These are phyloP conservation scores for Fraxinus americana DNA, from an alignment of 257 asterid species.

Conservation along the genomic window DNA sequence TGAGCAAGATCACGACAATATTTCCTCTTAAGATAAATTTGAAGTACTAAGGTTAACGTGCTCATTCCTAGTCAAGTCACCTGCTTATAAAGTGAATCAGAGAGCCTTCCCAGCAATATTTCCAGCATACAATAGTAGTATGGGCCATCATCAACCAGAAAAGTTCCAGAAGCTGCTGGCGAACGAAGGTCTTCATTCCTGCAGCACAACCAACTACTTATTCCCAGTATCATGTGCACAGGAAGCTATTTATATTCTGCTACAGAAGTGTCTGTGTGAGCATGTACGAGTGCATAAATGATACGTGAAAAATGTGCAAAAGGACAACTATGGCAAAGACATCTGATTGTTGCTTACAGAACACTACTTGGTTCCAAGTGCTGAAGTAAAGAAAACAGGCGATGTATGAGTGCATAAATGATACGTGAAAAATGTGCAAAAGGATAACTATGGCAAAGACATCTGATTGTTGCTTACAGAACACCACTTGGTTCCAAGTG, in stretches of 20 bases:
- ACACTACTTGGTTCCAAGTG: slow-evolving; percentile 92
- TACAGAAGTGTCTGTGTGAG: slow-evolving; percentile 17
- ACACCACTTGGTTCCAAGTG: slow-evolving; percentile 92
- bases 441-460: slow-evolving; percentile 12
- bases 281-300: slow-evolving; percentile 13
- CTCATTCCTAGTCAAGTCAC: slow-evolving; percentile 40
- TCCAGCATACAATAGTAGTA: slow-evolving; percentile 95
- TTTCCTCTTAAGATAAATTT: slow-evolving; percentile 10
- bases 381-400: slow-evolving; percentile 75
- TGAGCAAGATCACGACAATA: slow-evolving; percentile 28
- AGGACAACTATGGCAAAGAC: slow-evolving; percentile 13
- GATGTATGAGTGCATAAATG: slow-evolving; percentile 12
- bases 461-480: slow-evolving; percentile 63
- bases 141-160: slow-evolving; percentile 94
- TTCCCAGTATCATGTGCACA: slow-evolving; percentile 24
- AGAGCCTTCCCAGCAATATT: slow-evolving; percentile 91
- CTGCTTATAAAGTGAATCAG: slow-evolving; percentile 86
- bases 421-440: slow-evolving; percentile 15
- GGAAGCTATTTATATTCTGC: slow-evolving; percentile 20
- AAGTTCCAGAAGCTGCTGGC: slow-evolving; percentile 82
- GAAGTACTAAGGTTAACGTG: slow-evolving; percentile 8
- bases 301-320: slow-evolving; percentile 15
- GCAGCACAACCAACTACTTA: slow-evolving; percentile 41
- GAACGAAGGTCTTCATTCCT: slow-evolving; percentile 85
- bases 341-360: slow-evolving; percentile 63